Conservation (phyloP, 805 yeast genomes). For the Candida lessepsii region DNA sequence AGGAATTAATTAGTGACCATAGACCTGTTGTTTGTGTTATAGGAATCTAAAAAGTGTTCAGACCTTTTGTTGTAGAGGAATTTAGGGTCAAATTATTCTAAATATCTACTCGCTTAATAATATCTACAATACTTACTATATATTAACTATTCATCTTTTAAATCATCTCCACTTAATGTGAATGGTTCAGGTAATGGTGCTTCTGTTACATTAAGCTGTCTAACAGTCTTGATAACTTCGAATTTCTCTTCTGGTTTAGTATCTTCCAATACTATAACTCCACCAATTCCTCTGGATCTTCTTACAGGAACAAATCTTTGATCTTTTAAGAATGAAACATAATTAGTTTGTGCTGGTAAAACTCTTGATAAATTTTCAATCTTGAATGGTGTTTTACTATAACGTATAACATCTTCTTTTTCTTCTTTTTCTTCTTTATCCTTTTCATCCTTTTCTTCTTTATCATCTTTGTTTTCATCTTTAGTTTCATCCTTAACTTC, state of each 20-base stretch:
- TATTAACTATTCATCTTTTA: slow-evolving; percentile 34
- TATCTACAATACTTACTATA: not conserved
- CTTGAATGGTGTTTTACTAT: slow-evolving; percentile 64
- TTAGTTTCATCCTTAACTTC: slow-evolving; percentile 15
- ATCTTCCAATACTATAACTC: slow-evolving; percentile 72
- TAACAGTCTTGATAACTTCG: slow-evolving; percentile 75
- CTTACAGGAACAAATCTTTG: slow-evolving; percentile 82
- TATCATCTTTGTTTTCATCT: slow-evolving; percentile 15
- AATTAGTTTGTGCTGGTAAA: slow-evolving; percentile 82
- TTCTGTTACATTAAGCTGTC: slow-evolving; percentile 70
- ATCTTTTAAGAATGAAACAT: slow-evolving; percentile 71
- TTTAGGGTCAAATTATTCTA: too few species aligned
- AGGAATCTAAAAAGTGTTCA: slow-evolving; percentile 5
- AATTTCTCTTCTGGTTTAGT: slow-evolving; percentile 57
- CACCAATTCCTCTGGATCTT: slow-evolving; percentile 65
- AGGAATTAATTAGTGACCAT: slow-evolving; percentile 33
- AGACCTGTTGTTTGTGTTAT: slow-evolving; percentile 29
- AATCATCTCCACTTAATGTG: slow-evolving; percentile 55
- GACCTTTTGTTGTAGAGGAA: too few species aligned
- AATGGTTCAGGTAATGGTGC: slow-evolving; percentile 77
- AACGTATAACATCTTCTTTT: slow-evolving; percentile 42
- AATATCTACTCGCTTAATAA: too few species aligned
- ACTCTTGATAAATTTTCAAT: slow-evolving; percentile 83
- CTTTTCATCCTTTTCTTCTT: slow-evolving; percentile 32
- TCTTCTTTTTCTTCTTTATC: slow-evolving; percentile 16